These are phyloP conservation scores for Phytophthora syringae DNA, from an alignment of 352 stramenopile genomes.

Conservation along the genomic window DNA sequence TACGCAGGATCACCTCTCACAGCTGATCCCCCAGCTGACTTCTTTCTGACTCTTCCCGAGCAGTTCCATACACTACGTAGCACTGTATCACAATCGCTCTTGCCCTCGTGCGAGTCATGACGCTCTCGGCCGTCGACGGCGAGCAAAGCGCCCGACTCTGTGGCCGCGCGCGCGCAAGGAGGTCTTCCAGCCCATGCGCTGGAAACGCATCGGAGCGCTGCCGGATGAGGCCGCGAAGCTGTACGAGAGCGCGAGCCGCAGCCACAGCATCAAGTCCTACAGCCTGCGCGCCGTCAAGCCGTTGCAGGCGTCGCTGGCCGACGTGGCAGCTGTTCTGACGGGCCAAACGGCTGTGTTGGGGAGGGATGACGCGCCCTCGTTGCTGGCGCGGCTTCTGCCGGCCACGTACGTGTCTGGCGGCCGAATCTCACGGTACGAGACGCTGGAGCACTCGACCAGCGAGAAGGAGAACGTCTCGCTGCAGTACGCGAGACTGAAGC, in stretches of 20 bases:
- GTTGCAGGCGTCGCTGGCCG: slow-evolving; percentile 51
- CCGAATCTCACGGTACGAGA: slow-evolving; percentile 48
- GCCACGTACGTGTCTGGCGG: slow-evolving; percentile 52
- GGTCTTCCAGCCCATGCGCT: slow-evolving; percentile 72
- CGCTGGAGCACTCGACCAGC: slow-evolving; percentile 61
- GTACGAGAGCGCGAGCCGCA: slow-evolving; percentile 54
- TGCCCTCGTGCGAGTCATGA: slow-evolving; percentile 12
- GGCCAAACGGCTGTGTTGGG: slow-evolving; percentile 34
- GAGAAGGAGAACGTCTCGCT: slow-evolving; percentile 69
- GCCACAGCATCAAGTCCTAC: slow-evolving; percentile 27
- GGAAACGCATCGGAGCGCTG: slow-evolving; percentile 66
- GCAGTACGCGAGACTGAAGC: slow-evolving; percentile 57
- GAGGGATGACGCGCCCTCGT: slow-evolving; percentile 31
- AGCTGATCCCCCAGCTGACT: neutral
- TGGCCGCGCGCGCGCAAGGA: slow-evolving; percentile 67
- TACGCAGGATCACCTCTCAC: neutral
- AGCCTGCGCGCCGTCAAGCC: slow-evolving; percentile 64
- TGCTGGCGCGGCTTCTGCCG: slow-evolving; percentile 52
- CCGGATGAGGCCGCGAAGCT: slow-evolving; percentile 64
- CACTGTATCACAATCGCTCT: slow-evolving; percentile 9
- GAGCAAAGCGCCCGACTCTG: slow-evolving; percentile 60
- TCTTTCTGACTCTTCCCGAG: neutral
- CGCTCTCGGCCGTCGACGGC: slow-evolving; percentile 44
- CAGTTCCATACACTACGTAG: neutral
- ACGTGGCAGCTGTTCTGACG: slow-evolving; percentile 64